Conservation (phyloP, 2,329 filamentous ascomycete genomes). For the Colletotrichum kahawae region DNA sequence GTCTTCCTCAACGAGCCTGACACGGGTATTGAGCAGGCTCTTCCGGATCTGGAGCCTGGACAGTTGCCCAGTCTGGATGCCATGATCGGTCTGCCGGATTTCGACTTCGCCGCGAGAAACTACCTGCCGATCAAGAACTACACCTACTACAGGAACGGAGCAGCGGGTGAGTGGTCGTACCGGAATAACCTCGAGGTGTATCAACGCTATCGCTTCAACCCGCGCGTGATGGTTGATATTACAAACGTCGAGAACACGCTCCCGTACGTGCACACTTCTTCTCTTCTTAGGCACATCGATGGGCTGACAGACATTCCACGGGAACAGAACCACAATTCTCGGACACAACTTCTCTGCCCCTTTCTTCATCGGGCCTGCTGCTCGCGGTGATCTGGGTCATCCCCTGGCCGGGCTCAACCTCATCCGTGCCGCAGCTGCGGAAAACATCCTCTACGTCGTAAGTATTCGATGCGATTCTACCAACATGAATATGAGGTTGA, state of each 20-base stretch:
- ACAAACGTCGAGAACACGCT: conserved; percentile 45
- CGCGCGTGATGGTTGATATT: conserved; percentile 56
- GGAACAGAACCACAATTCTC: conserved; percentile 50
- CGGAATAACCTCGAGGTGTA: conserved; percentile 62
- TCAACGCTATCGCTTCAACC: conserved; percentile 51
- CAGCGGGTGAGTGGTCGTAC: conserved; percentile 60
- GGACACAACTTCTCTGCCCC: conserved; percentile 58
- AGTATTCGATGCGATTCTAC: background rate
- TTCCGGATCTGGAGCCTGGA: conserved; percentile 37
- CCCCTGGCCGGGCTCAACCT: conserved; percentile 53
- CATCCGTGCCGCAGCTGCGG: conserved; percentile 50
- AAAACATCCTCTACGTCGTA: conserved; percentile 55
- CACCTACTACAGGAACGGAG: conserved; percentile 63
- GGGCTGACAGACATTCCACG: background rate
- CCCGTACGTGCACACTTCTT: conserved; percentile 26
- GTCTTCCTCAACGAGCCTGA: conserved; percentile 51
- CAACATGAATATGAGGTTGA: background rate
- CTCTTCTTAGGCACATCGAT: background rate
- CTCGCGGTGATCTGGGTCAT: conserved; percentile 49
- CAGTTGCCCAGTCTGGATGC: conserved; percentile 45
- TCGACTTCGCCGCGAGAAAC: conserved; percentile 56
- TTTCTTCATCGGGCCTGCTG: conserved; percentile 59
- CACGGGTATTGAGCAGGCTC: conserved; percentile 45
- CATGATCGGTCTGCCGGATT: conserved; percentile 57
- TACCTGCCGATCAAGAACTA: conserved; percentile 52